Conservation (phyloP, 768 basidiomycete species). For the Hygrophorus russula region DNA sequence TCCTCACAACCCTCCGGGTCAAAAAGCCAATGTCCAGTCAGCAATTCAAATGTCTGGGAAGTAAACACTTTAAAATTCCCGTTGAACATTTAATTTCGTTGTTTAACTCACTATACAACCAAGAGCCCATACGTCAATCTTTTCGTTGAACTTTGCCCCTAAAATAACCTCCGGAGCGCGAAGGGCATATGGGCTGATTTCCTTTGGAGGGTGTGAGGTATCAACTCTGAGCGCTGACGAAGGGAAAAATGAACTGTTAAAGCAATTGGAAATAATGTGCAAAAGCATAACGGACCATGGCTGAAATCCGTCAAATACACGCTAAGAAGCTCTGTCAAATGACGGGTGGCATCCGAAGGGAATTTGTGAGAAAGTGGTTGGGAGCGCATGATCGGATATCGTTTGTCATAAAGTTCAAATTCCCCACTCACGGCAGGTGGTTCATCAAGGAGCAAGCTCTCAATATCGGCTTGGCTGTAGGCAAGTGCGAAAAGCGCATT, state of each 20-base stretch:
- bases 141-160: not conserved
- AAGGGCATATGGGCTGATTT: not conserved
- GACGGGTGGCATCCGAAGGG: constrained; percentile 8
- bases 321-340: constrained; percentile 5
- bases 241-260: too few species aligned
- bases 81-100: too few species aligned
- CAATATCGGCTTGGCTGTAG: constrained; percentile 6
- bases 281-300: too few species aligned
- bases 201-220: not conserved
- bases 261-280: too few species aligned
- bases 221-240: too few species aligned
- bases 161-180: constrained; percentile 5
- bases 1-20: constrained; percentile 1
- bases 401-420: not conserved
- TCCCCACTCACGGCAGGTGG: constrained; percentile 5
- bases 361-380: constrained; percentile 12
- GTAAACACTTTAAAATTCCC: not conserved
- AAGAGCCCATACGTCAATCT: constrained; percentile 5
- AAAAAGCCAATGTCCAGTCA: constrained; percentile 9
- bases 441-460: constrained; percentile 4
- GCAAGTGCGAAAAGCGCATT: constrained; percentile 18
- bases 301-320: too few species aligned
- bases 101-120: constrained; percentile 6
- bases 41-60: constrained; percentile 11
- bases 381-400: constrained; percentile 5